Evolutionary conservation across 2,329 filamentous ascomycete genomes (phyloP).

Genomic region (Thermothelomyces thermophilus): DNA sequence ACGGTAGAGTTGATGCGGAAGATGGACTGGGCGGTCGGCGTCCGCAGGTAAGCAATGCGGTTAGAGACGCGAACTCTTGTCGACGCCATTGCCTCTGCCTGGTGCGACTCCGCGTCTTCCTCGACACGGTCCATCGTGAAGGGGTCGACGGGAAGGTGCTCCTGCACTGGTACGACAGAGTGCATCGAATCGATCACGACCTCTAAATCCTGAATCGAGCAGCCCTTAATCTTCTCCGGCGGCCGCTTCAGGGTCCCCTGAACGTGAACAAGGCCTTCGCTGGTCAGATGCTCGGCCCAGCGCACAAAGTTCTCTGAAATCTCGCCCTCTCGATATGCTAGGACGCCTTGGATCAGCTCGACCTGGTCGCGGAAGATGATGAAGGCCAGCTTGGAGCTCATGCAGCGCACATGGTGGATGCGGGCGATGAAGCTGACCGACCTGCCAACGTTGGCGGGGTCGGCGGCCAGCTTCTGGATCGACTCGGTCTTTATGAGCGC

Average conservation of each 20-base stretch:
- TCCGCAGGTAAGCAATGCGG: conserved; percentile 76
- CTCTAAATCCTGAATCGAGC: conserved; percentile 70
- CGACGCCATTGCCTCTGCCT: conserved; percentile 55
- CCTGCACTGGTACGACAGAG: conserved; percentile 44
- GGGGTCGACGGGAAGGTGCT: conserved; percentile 45
- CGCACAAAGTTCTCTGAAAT: conserved; percentile 71
- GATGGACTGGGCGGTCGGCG: conserved; percentile 78
- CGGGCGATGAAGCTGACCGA: conserved; percentile 62
- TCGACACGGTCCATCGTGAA: conserved; percentile 39
- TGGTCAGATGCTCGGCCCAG: conserved; percentile 77
- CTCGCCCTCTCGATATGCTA: conserved; percentile 52
- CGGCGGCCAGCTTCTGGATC: conserved; percentile 33
- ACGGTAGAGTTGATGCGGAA: conserved; percentile 82
- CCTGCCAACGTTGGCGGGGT: conserved; percentile 49
- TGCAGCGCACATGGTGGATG: conserved; percentile 70
- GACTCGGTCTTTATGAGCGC: conserved; percentile 21
- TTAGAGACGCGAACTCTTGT: conserved; percentile 66
- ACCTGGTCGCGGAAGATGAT: conserved; percentile 80
- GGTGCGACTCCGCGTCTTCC: conserved; percentile 30
- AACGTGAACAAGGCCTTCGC: conserved; percentile 73
- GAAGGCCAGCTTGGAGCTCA: conserved; percentile 74
- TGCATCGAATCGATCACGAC: conserved; percentile 56
- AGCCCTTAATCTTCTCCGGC: conserved; percentile 61
- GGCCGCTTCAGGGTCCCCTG: conserved; percentile 67
- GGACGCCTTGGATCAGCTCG: conserved; percentile 75